phyloP scores from a whole-genome alignment of 2,329 filamentous ascomycete genomes.

The Aspergillus arachidicola region DNA sequence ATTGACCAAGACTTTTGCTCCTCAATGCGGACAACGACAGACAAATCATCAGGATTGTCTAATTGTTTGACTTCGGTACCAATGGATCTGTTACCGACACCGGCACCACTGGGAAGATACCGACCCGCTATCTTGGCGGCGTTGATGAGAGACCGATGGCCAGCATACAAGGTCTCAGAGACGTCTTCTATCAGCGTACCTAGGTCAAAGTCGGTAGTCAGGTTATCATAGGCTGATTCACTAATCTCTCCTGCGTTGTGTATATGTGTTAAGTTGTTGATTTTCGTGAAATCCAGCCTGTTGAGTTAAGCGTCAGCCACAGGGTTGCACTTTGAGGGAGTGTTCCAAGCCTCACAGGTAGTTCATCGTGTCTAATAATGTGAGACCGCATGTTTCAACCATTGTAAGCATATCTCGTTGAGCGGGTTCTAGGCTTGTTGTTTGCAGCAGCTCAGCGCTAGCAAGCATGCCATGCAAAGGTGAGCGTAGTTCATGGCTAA shows the following conservation, averaged over 20 bases:
- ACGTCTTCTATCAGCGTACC: conserved; percentile 35
- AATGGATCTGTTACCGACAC: conserved; percentile 6
- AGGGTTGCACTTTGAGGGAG: rapidly evolving
- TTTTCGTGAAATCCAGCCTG: conserved; percentile 40
- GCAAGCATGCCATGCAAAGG: conserved; percentile 53
- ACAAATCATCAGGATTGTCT: conserved; percentile 18
- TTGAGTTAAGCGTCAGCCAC: conserved; percentile 6
- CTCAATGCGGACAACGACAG: conserved; percentile 34
- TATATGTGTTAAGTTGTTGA: conserved; percentile 31
- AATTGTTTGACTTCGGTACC: conserved; percentile 1
- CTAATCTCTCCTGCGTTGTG: conserved; percentile 14
- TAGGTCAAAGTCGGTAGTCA: conserved; percentile 36
- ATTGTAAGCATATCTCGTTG: conserved; percentile 50
- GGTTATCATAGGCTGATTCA: conserved; percentile 20
- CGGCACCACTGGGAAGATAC: conserved; percentile 14
- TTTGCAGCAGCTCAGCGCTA: conserved; percentile 53
- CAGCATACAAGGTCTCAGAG: conserved; percentile 30
- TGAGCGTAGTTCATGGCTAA: conserved; percentile 55
- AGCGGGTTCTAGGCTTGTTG: conserved; percentile 44
- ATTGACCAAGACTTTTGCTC: conserved; percentile 33
- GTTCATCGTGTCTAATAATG: conserved; percentile 53
- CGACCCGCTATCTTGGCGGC: conserved; percentile 16
- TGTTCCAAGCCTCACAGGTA: conserved; percentile 28
- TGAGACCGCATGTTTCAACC: conserved; percentile 54
- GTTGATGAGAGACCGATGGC: conserved; percentile 21